These are phyloP conservation scores for Eucalyptus erythrocorys DNA, from an alignment of 345 rosid species.

Conservation along the genomic window DNA sequence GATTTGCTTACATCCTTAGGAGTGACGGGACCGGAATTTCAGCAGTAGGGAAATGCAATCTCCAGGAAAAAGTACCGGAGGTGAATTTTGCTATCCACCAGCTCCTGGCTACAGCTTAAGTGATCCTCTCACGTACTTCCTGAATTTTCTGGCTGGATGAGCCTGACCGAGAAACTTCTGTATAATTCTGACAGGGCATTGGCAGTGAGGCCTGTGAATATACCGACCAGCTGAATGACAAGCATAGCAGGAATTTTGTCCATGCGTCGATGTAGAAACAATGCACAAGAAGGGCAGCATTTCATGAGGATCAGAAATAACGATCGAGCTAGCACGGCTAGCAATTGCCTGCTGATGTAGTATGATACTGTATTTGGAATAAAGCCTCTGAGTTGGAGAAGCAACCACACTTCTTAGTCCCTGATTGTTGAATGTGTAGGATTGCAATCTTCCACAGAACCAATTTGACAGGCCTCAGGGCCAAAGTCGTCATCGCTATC, in stretches of 20 bases:
- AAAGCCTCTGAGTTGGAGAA: background rate
- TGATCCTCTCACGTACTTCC: background rate
- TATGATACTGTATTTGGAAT: too few relatives aligned
- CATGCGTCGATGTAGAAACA: background rate
- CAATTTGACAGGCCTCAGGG: background rate
- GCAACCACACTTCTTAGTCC: background rate
- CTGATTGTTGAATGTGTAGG: background rate
- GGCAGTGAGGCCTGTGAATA: background rate
- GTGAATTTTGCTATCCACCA: background rate
- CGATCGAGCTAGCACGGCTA: background rate
- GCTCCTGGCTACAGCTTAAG: background rate
- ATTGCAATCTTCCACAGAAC: background rate
- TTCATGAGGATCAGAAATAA: background rate
- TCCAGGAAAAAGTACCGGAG: background rate
- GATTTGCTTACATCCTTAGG: background rate
- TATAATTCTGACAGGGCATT: background rate
- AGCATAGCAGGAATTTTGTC: background rate
- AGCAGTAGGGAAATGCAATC: background rate
- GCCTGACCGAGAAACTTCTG: background rate
- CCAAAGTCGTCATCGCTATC: background rate
- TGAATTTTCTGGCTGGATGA: background rate
- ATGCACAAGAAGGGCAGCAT: background rate
- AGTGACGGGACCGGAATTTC: background rate
- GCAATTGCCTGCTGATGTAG: background rate
- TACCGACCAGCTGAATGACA: background rate